Evolutionary conservation across 495 filamentous ascomycete species (phyloP).

Genomic region (Amniculicola lignicola): DNA sequence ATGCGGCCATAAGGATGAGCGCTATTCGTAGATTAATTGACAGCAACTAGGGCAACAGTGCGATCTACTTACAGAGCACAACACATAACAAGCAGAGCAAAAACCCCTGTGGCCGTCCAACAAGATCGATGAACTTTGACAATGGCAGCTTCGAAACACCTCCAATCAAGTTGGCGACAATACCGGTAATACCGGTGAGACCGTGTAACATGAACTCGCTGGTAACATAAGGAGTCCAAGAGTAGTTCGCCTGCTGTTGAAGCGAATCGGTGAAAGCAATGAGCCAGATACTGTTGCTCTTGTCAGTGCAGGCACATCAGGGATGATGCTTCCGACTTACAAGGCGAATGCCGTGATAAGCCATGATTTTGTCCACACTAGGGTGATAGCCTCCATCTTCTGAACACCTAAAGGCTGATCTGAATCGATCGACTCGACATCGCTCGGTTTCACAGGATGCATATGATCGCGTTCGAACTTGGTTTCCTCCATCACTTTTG

Average conservation of each 20-base stretch:
- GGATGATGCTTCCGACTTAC: slow-evolving; percentile 26
- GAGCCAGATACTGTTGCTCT: slow-evolving; percentile 47
- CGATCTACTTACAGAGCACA: slow-evolving; percentile 4
- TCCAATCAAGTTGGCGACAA: slow-evolving; percentile 55
- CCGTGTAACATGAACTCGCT: slow-evolving; percentile 34
- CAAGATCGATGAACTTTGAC: slow-evolving; percentile 63
- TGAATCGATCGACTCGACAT: background rate
- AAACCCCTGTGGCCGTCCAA: slow-evolving; percentile 55
- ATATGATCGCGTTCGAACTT: no score
- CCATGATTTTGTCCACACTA: slow-evolving; percentile 43
- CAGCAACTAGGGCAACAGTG: slow-evolving; percentile 41
- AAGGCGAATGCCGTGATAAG: slow-evolving; percentile 44
- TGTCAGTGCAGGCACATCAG: no score
- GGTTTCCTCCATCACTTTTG: no score
- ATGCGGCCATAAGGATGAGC: slow-evolving; percentile 49
- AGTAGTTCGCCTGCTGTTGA: slow-evolving; percentile 31
- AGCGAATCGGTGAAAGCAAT: slow-evolving; percentile 50
- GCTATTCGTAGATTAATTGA: slow-evolving; percentile 22
- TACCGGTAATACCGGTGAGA: slow-evolving; percentile 23
- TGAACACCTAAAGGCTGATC: slow-evolving; percentile 41
- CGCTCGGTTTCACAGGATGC: background rate
- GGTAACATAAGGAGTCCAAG: slow-evolving; percentile 32
- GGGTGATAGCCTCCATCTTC: slow-evolving; percentile 46
- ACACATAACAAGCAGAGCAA: slow-evolving; percentile 44
- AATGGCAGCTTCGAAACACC: slow-evolving; percentile 59